A percentile compares a stretch with the other conserved stretches of the same genome.
Evolutionary conservation across 768 basidiomycete species (phyloP).

Genomic region (Cystobasidium tubakii): DNA sequence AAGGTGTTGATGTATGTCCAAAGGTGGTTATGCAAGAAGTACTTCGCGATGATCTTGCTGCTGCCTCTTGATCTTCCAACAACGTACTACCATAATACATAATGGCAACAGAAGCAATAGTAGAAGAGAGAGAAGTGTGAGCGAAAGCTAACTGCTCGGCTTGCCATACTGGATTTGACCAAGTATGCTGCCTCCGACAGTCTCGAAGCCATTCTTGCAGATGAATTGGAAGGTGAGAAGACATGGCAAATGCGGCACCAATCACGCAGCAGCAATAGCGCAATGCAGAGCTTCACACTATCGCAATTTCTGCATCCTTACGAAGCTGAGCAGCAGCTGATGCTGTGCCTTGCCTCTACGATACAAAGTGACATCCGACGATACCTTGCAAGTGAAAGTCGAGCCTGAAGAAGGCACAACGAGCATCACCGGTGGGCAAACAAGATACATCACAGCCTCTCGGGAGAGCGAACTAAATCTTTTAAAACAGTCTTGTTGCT

Average conservation of each 20-base stretch:
- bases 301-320: too few species aligned
- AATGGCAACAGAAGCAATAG: slow-evolving; percentile 20
- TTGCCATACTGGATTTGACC: background rate
- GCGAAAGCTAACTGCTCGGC: background rate
- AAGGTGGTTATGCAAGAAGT: background rate
- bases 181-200: background rate
- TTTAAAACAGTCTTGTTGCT: slow-evolving; percentile 61
- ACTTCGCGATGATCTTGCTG: too few species aligned
- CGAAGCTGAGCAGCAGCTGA: too few species aligned
- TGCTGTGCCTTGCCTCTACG: too few species aligned
- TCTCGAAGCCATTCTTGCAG: slow-evolving; percentile 17
- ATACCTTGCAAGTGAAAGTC: slow-evolving; percentile 71
- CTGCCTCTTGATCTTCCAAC: too few species aligned
- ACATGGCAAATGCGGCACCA: background rate
- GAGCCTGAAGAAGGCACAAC: slow-evolving; percentile 75
- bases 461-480: background rate
- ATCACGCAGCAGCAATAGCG: background rate
- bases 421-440: slow-evolving; percentile 55
- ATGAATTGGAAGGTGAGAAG: slow-evolving; percentile 23
- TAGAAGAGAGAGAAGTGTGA: slow-evolving; percentile 30
- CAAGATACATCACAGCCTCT: slow-evolving; percentile 37
- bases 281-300: background rate
- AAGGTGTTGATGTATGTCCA: too few species aligned
- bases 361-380: slow-evolving; percentile 82
- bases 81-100: background rate